Base-by-base conservation (phyloP, 352 stramenopile species). In the Lagenidium giganteum region DNA sequence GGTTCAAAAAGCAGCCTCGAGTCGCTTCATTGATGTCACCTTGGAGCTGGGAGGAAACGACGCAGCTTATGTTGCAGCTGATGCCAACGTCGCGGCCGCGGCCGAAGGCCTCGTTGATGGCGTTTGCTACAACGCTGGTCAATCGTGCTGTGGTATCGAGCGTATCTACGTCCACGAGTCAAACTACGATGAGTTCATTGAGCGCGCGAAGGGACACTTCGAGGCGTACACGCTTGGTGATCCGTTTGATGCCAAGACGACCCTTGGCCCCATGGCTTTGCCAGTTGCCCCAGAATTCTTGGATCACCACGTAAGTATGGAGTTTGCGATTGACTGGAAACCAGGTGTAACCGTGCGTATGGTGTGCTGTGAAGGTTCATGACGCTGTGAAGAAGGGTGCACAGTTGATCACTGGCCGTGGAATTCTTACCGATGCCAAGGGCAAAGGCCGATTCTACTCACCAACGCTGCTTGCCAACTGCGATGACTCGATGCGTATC, bases 1-100 rank as follows among this genome's bases (percentile, higher is more conserved):
- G 51, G 70, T 90, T 26, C 61, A 85, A 29, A 51, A 71, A 21
- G 50, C 47, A n/a, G 58, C 57, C 8, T 64, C 56, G 27, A 60
- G 64, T 26, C 64, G 69, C 25, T 91, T 83, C 27, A 84, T 88
- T 26, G 67, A 87, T 23, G 54, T 79, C 36, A 87, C 64, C 7
- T 58, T 92, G 35, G 79, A 92, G 47, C 71, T 92, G 22, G 79
- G 79, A 38, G 79, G 79, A 45, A 89, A 87, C 43, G 79, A 89
- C 23, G 70, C 71, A 32, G 72, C 66, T 22, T 89, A 87, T 41
- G 75, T 89, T 14, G 70, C 73, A 14, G 53, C 55, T 18, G 67
- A 86, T 40, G 74, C 74, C 0, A 74, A 92, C 36, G 55, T 70
- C 21, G 67, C 63, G 43, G 51, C 64, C 12, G 76, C 77, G n/a